Evolutionary conservation across 2,329 filamentous ascomycete species (phyloP), one percentile per base, ranked within the genome.

Genomic region (Penicillium sp.): DNA sequence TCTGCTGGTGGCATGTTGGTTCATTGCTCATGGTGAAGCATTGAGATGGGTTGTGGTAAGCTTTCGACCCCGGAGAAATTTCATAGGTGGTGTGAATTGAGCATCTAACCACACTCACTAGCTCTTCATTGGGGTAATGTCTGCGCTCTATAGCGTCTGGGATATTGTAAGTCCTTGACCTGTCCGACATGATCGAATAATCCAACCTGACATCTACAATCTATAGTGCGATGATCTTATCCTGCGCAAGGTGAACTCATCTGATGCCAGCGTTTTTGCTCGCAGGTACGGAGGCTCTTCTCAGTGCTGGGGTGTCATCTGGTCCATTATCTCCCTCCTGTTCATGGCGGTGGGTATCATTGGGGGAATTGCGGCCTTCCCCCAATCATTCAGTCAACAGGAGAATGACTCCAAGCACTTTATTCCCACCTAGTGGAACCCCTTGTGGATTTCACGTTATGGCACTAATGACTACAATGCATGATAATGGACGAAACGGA

Each of bases 111-210:
- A 1, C 7, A 6, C 14, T 19, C 14, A 16, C 6, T 14, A 86
- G 79, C 82, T 93, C 30, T 93, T 93, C 70, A 92, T 93, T 63
- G 90, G 90, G 45, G 90, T 93, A 68, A 93, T 93, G 90, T 90
- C 87, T 6, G 88, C 87, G 1, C 83, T 93, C 1, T 93, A 93
- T 76, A 91, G 88, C 65, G 89, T 91, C 5, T 93, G 90, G 90
- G 90, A 93, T 79, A 93, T 93, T 67, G 83, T 84, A 70, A 77
- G 83, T 72, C 37, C 14, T 10, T 8, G 2, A 11, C 13, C 10
- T 4, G 6, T 43, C 3, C 3, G 10, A 5, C 6, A 37, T 10
- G 16, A 22, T 35, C 48, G n/a, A 11, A 43, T 13, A 2, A 2
- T 37, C 13, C 13, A n/a, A 4, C 22, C 38, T 52, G 13, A 48